These are phyloP conservation scores for Cryphonectria radicalis DNA, from an alignment of 2,329 filamentous ascomycete genomes.

Conservation along the genomic window DNA sequence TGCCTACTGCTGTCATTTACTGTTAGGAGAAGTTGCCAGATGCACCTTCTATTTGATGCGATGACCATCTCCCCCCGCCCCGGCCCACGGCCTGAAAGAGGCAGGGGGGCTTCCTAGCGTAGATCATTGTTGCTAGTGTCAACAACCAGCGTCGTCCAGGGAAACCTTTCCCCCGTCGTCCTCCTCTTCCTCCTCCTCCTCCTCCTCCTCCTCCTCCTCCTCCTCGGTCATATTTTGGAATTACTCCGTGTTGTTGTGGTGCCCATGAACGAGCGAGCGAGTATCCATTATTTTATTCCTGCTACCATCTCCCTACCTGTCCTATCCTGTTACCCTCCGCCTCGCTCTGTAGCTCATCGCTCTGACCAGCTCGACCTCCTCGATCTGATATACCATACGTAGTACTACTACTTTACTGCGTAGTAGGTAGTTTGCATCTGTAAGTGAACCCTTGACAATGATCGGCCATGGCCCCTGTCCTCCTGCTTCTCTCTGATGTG, in stretches of 20 bases:
- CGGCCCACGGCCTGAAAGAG: background rate
- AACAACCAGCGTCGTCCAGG: conserved; percentile 8
- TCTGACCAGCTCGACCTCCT: background rate
- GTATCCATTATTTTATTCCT: background rate
- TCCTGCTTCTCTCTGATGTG: background rate
- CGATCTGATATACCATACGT: background rate
- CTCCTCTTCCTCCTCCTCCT: background rate
- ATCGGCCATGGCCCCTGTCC: background rate
- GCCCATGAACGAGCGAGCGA: background rate
- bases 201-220: background rate
- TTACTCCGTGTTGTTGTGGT: background rate
- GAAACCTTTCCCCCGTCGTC: background rate
- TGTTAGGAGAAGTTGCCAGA: background rate
- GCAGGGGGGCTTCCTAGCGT: conserved; percentile 3
- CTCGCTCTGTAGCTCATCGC: background rate
- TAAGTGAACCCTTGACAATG: background rate
- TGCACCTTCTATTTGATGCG: background rate
- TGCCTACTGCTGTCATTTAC: background rate
- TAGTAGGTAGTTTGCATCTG: background rate
- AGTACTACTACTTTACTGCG: background rate
- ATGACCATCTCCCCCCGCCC: too few relatives aligned
- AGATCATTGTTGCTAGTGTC: conserved; percentile 5
- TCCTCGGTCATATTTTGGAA: background rate
- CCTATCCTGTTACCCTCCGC: background rate
- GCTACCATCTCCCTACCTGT: background rate